Evolutionary conservation across 805 yeast genomes (phyloP).

Genomic region (Schizosaccharomyces osmophilus): DNA sequence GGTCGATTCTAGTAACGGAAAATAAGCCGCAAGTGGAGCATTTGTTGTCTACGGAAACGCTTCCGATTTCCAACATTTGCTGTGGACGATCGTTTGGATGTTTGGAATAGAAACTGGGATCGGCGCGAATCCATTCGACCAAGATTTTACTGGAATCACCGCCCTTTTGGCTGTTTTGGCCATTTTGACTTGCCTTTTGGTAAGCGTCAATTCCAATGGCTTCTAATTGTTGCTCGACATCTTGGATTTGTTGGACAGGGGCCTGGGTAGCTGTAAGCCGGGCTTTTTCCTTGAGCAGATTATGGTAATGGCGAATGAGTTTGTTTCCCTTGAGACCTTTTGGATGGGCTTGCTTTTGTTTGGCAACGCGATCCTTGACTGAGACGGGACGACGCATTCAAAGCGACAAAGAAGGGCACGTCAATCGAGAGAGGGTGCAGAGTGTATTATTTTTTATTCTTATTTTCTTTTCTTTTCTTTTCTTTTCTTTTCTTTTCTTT

Average conservation of each 20-base stretch:
- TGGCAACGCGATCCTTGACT: not conserved
- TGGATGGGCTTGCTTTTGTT: not conserved
- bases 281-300: slow-evolving; percentile 31
- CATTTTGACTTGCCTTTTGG: slow-evolving; percentile 66
- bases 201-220: slow-evolving; percentile 47
- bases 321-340: not conserved
- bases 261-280: slow-evolving; percentile 13
- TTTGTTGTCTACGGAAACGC: slow-evolving; percentile 39
- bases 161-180: slow-evolving; percentile 57
- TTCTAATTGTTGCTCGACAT: slow-evolving; percentile 38
- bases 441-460: too few species aligned
- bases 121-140: slow-evolving; percentile 34
- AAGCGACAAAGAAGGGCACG: not conserved
- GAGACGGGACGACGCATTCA: not conserved
- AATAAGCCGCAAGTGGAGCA: slow-evolving; percentile 39
- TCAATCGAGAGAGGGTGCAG: too few species aligned
- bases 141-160: slow-evolving; percentile 75
- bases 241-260: not conserved
- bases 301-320: slow-evolving; percentile 53
- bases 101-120: not conserved
- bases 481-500: too few species aligned
- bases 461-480: too few species aligned
- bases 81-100: not conserved
- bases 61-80: slow-evolving; percentile 61
- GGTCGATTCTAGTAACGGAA: slow-evolving; percentile 40